Percentiles rank a stretch among this genome's conserved stretches.
These are phyloP conservation scores for Microcyclospora tardicrescens DNA, from an alignment of 2,329 filamentous ascomycete species.

Conservation along the genomic window DNA sequence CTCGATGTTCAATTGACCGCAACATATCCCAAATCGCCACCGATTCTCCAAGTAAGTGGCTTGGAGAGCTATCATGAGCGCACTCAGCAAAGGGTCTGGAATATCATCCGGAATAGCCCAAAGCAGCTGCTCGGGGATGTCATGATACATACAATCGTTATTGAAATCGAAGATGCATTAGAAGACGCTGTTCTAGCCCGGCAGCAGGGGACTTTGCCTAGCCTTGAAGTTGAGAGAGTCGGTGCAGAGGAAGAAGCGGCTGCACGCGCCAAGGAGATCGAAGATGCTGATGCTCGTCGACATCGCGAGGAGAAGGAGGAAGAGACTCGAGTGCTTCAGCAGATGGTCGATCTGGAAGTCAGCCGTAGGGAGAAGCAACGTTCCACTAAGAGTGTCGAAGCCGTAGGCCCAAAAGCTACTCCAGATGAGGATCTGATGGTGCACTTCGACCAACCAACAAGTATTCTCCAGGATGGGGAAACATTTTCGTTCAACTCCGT, in stretches of 20 bases:
- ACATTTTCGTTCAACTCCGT: conserved; percentile 14
- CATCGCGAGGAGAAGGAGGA: conserved; percentile 34
- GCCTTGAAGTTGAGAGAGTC: conserved; percentile 77
- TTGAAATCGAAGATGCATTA: conserved; percentile 54
- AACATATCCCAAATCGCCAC: conserved; percentile 78
- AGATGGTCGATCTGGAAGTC: conserved; percentile 61
- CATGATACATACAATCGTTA: conserved; percentile 51
- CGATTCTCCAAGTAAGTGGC: conserved; percentile 56
- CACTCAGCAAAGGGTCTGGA: conserved; percentile 57
- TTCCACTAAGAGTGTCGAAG: conserved; percentile 28
- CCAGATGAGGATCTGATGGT: conserved; percentile 7
- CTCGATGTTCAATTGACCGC: conserved; percentile 73
- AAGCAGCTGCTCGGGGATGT: conserved; percentile 50
- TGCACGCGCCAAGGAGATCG: conserved; percentile 38
- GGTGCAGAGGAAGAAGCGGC: conserved; percentile 63
- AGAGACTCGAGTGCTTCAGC: conserved; percentile 56
- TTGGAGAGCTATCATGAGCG: conserved; percentile 53
- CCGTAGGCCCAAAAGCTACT: conserved; percentile 3
- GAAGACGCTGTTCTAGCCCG: conserved; percentile 75
- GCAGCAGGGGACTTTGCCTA: conserved; percentile 63
- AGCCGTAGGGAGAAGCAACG: conserved; percentile 52
- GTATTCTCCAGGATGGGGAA: conserved; percentile 10
- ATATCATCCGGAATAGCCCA: conserved; percentile 56
- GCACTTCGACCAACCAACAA: conserved; percentile 18
- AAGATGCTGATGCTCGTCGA: conserved; percentile 27